Evolutionary conservation across 2,329 filamentous ascomycete genomes (phyloP), one percentile per base, ranked within the genome.

Genomic region (Harringtonia lauricola): DNA sequence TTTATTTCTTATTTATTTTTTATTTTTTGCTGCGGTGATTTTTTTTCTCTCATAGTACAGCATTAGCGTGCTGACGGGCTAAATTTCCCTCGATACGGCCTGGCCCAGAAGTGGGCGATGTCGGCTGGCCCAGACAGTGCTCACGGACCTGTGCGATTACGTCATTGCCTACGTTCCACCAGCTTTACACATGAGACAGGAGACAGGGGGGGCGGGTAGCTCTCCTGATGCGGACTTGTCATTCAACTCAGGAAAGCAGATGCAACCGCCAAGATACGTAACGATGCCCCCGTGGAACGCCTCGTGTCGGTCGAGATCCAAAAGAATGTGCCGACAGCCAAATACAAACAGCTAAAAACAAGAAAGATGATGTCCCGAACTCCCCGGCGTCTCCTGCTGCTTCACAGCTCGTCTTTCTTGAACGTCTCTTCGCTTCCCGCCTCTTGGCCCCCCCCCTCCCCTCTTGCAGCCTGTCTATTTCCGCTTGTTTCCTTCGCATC

Each of bases 401-500:
- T 10, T 57, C 62, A 74, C 51, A 76, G 56, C 46, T 77, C 68
- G 53, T 79, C 68, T 57, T 71, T 67, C 55, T 67, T 54, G 24
- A 53, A 52, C 28, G 46, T 48, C 38, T 75, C 69, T 49, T 75
- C 60, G 45, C 69, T 74, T 3, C 70, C 69, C 41, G 62, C 59
- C 33, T 55, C 54, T 12, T 41, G 46, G 26, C 47, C 41, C 22
- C 38, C 47, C 30, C 24, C 43, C 6, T 26, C 42, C 30, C 34
- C 26, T 17, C 39, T 12, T 8, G 13, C 17, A 22, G 26, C 17
- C n/a, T 26, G 36, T 38, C 28, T 17, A 26, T 17, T 12, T n/a
- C 19, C 18, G 18, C 28, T 30, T 18, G 22, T 19, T 2, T 29
- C 30, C 37, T 29, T 29, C 26, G 15, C 21, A 21, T 28, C 35